phyloP scores from a whole-genome alignment of 768 basidiomycete species.

The Mycena chlorophos region DNA sequence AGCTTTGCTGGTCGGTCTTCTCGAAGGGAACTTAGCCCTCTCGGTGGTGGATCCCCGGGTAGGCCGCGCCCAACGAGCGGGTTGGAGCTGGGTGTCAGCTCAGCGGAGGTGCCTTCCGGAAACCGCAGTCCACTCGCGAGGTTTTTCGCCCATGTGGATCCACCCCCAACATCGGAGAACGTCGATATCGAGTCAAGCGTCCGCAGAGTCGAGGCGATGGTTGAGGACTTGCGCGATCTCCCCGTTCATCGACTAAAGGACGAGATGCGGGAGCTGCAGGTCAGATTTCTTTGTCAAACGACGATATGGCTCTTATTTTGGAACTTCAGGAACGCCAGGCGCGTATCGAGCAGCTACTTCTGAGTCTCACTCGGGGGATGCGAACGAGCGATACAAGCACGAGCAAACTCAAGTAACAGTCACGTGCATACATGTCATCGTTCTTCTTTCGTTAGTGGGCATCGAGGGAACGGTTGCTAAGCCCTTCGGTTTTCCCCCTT shows the following conservation, averaged over 20 bases:
- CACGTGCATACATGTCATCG: too few relatives aligned
- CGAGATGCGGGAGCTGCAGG: conserved; percentile 84
- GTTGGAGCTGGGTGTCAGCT: conserved; percentile 18
- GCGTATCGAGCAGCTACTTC: conserved; percentile 70
- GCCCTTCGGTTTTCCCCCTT: too few relatives aligned
- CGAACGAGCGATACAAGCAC: conserved; percentile 42
- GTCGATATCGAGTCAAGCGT: conserved; percentile 47
- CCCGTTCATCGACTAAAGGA: conserved; percentile 69
- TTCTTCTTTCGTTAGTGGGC: too few relatives aligned
- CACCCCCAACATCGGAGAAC: conserved; percentile 17
- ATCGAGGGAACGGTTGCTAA: too few relatives aligned
- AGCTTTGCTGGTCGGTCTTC: conserved; percentile 21
- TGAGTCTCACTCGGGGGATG: conserved; percentile 69
- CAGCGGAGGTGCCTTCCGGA: conserved; percentile 26
- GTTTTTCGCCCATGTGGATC: conserved; percentile 39
- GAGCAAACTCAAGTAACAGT: conserved; percentile 13
- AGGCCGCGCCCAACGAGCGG: conserved; percentile 21
- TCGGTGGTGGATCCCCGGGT: conserved; percentile 19
- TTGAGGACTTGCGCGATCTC: conserved; percentile 63
- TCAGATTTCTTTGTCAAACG: conserved; percentile 29
- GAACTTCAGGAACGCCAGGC: conserved; percentile 64
- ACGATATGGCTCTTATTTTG: not conserved
- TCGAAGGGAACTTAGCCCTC: conserved; percentile 19
- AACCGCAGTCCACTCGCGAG: conserved; percentile 50
- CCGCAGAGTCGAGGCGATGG: conserved; percentile 56